Percentiles rank a stretch among this genome's conserved stretches.
These are phyloP conservation scores for Ogataea sp. DNA, from an alignment of 805 yeast genomes.

Conservation along the genomic window DNA sequence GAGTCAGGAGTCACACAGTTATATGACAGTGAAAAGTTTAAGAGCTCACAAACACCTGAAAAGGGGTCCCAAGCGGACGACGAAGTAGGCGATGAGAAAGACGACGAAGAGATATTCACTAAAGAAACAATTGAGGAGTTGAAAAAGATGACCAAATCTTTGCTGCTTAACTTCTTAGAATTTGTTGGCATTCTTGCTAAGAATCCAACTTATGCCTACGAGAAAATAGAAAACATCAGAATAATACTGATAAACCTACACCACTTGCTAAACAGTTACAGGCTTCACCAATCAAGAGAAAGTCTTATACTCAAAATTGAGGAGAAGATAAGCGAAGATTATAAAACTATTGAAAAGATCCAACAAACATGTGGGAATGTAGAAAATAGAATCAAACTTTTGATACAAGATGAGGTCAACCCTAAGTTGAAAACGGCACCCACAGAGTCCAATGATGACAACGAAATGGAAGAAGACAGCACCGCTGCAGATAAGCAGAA, in stretches of 20 bases:
- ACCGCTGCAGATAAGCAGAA: neutral
- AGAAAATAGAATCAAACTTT: slow-evolving; percentile 26
- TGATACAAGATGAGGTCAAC: slow-evolving; percentile 12
- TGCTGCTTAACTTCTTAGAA: slow-evolving; percentile 74
- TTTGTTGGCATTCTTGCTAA: slow-evolving; percentile 69
- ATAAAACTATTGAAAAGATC: slow-evolving; percentile 31
- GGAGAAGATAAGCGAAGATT: slow-evolving; percentile 41
- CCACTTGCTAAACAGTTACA: slow-evolving; percentile 82
- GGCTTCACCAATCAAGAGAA: slow-evolving; percentile 94
- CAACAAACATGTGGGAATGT: slow-evolving; percentile 32
- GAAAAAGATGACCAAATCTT: slow-evolving; percentile 70
- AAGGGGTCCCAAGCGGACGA: slow-evolving; percentile 1
- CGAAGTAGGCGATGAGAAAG: slow-evolving; percentile 12
- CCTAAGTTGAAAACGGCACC: slow-evolving; percentile 1
- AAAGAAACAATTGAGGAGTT: slow-evolving; percentile 61
- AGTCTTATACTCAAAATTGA: slow-evolving; percentile 71
- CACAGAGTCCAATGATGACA: slow-evolving; percentile 3
- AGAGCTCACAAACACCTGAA: neutral
- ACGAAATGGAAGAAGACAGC: neutral
- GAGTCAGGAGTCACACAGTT: slow-evolving; percentile 75
- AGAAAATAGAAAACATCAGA: slow-evolving; percentile 71
- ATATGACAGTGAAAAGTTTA: slow-evolving; percentile 28
- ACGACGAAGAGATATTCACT: slow-evolving; percentile 31
- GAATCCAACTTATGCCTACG: slow-evolving; percentile 53
- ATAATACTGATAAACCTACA: slow-evolving; percentile 81